Evolutionary conservation across 306 rosid genomes (phyloP).

Genomic region (Castanea crenata): DNA sequence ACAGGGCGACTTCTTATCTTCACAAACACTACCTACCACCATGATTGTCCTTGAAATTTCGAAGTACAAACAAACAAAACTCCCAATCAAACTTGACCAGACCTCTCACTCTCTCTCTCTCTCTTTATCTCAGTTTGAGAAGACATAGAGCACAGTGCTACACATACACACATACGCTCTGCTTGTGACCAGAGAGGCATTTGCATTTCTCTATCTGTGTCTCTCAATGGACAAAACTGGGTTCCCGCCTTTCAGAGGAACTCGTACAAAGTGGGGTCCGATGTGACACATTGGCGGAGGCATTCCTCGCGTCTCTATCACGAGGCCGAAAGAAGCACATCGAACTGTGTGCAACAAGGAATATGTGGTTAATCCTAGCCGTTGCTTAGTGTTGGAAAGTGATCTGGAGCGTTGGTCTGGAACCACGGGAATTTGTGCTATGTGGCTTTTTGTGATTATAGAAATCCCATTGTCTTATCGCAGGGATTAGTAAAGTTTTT

Average conservation of each 20-base stretch:
- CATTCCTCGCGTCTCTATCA: conserved; percentile 26
- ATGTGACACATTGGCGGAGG: conserved; percentile 23
- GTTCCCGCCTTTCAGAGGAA: conserved; percentile 83
- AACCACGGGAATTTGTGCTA: conserved; percentile 46
- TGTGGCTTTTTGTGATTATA: conserved; percentile 13
- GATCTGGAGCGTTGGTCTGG: conserved; percentile 19
- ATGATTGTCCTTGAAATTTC: background rate
- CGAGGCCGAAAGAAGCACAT: conserved; percentile 62
- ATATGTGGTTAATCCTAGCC: conserved; percentile 5
- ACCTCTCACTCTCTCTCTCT: too few relatives aligned
- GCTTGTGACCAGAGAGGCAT: background rate
- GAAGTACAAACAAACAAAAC: conserved; percentile 4
- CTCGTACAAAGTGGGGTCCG: conserved; percentile 56
- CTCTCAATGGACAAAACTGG: conserved; percentile 56
- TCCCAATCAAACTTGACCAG: background rate
- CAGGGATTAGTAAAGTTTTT: conserved; percentile 16
- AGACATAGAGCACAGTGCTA: too few relatives aligned
- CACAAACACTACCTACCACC: background rate
- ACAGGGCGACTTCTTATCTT: conserved; percentile 15
- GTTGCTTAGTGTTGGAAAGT: background rate
- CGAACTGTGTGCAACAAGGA: conserved; percentile 46
- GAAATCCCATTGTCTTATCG: background rate
- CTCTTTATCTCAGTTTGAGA: background rate
- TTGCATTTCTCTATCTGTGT: background rate
- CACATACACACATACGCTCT: background rate